Base-by-base conservation (phyloP, 306 rosid genomes). In the Hippophae rhamnoides region DNA sequence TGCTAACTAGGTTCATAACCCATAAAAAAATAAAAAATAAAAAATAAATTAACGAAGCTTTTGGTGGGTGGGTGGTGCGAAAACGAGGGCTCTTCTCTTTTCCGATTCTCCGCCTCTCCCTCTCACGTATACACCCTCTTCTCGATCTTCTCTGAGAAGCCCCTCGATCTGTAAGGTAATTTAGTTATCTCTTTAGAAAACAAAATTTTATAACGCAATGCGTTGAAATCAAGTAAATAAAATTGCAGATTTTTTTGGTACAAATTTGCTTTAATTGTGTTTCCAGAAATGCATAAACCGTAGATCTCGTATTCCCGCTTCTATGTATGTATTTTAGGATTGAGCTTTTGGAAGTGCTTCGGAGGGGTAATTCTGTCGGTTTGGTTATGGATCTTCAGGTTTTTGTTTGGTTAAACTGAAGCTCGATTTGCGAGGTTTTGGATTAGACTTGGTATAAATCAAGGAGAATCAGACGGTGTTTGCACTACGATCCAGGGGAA, bases 11-110 rank as follows among this genome's bases (percentile, higher is more conserved):
- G 18, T 18, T 18, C n/a, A 18, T 18, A 18, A 56, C 7, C 23
- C 1, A 27, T 12, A 10, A 31, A 42, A n/a, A 54, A 41, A 23
- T 8, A 41, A 45, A 13, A 57, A 40, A 42, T 12, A 7, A 6
- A 7, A 6, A 14, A 42, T 31, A 53, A 46, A 41, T 38, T 40
- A 38, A 45, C 57, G 68, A 64, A 74, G 78, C 69, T 63, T 47
- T 43, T 66, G 79, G 72, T 78, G 73, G 79, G 80, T 66, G 74
- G 72, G 68, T 63, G 74, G 71, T 76, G 87, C 79, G 70, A 79
- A 74, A 72, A 74, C 58, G 64, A 57, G 84, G 90, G 86, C 66
- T 70, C 58, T 54, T 66, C 57, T 66, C 70, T 31, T 31, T 31
- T 49, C 43, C 47, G 10, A 25, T 14, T 5, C 43, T 48, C 14